phyloP scores from a whole-genome alignment of 2,329 filamentous ascomycete species.

The Conoideocrella luteorostrata region DNA sequence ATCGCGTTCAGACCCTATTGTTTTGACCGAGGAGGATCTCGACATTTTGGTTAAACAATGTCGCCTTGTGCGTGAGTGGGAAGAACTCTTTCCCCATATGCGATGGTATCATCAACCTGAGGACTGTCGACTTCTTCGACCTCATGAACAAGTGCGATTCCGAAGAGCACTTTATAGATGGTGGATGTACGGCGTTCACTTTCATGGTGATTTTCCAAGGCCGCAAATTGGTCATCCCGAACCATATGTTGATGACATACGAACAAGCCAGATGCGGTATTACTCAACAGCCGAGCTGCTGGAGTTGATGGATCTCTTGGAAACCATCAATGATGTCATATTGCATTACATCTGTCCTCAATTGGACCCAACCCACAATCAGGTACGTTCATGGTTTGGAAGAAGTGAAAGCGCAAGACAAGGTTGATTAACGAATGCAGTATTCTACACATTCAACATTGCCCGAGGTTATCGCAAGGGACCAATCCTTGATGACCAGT shows the following conservation, averaged over 20 bases:
- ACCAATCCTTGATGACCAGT: constrained; percentile 24
- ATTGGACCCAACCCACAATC: constrained; percentile 29
- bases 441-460: constrained; percentile 15
- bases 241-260: constrained; percentile 32
- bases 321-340: constrained; percentile 38
- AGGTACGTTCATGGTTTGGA: constrained; percentile 27
- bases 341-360: constrained; percentile 41
- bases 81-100: constrained; percentile 35
- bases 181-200: constrained; percentile 49
- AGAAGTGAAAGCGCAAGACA: not conserved
- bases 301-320: constrained; percentile 39
- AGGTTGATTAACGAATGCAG: constrained; percentile 6
- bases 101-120: constrained; percentile 40
- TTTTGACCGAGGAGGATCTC: constrained; percentile 28
- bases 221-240: constrained; percentile 31
- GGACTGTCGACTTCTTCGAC: constrained; percentile 36
- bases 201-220: constrained; percentile 38
- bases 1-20: constrained; percentile 12
- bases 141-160: constrained; percentile 38
- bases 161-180: constrained; percentile 46
- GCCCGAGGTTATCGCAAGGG: constrained; percentile 18
- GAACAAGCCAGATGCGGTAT: constrained; percentile 37
- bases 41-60: constrained; percentile 27
- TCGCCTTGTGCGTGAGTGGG: constrained; percentile 30
- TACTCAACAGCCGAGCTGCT: constrained; percentile 37